Evolutionary conservation across 495 filamentous ascomycete genomes (phyloP), one percentile per base, ranked within the genome.

Genomic region (Aspergillus sclerotiicarbonarius): DNA sequence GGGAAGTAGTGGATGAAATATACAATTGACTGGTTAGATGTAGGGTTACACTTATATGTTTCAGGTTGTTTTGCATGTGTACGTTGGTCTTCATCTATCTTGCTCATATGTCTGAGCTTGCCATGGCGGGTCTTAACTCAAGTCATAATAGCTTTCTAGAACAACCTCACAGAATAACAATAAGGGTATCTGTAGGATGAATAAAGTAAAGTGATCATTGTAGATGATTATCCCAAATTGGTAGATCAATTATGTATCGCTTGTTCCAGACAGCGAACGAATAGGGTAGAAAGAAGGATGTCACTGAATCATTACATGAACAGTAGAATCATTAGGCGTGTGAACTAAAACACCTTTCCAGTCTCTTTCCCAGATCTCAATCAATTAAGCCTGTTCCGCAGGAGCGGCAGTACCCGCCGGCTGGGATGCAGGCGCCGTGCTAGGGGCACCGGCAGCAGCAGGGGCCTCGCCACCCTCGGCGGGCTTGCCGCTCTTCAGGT

Each of bases 401-500:
- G 65, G 64, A n/a, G 67, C 54, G 53, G 67, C 64, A 51, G 65
- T 54, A 37, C 60, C 65, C 9, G 65, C 57, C 16, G 68, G 52
- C n/a, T 60, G 58, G 35, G 60, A 32, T 8, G 60, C 39, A 46
- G 59, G 32, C 9, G 29, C 47, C 15, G 25, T 25, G 15, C n/a
- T 31, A n/a, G 61, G 8, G 48, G 56, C 61, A 51, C 63, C 43
- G 7, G 58, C 57, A 60, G 60, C 56, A 45, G 72, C 55, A 63
- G 65, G 61, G n/a, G 69, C 81, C 81, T 79, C 90, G 56, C 82
- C 74, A 20, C 84, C 86, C 83, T 95, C 81, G 68, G 61, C 72
- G 58, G 68, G 80, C 81, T 80, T 91, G 56, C 82, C 76, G 29
- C 84, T 85, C 84, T 96, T 96, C 57, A 98, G 65, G 62, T 96